phyloP scores from a whole-genome alignment of 139 green algal genomes.

The Tetratostichococcus sp. region DNA sequence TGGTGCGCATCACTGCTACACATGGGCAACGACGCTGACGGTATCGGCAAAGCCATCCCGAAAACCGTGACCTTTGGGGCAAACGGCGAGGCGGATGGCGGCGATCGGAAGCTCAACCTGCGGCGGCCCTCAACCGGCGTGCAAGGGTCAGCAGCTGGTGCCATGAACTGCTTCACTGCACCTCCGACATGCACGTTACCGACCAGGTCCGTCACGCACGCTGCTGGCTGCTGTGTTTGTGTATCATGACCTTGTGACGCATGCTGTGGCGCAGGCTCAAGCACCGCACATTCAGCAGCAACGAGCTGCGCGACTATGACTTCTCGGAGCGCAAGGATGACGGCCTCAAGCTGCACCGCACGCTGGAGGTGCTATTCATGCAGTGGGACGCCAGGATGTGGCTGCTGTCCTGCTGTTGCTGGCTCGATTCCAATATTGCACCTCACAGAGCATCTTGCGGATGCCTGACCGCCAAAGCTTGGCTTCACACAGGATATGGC shows the following conservation, averaged over 20 bases:
- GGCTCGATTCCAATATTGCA: background rate
- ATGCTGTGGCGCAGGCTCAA: slow-evolving; percentile 14
- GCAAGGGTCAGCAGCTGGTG: background rate
- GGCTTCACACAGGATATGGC: background rate
- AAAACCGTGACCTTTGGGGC: background rate
- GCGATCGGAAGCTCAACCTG: too few relatives aligned
- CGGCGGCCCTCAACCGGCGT: background rate
- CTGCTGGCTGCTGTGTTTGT: too few relatives aligned
- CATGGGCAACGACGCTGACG: background rate
- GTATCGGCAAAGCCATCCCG: background rate
- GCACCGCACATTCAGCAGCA: slow-evolving; percentile 19
- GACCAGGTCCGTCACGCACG: too few relatives aligned
- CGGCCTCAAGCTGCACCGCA: slow-evolving; percentile 6
- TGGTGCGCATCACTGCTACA: too few relatives aligned
- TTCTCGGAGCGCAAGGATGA: slow-evolving; percentile 1
- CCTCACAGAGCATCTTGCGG: too few relatives aligned
- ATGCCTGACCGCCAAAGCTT: too few relatives aligned
- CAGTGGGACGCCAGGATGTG: too few relatives aligned
- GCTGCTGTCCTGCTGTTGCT: background rate
- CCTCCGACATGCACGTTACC: too few relatives aligned
- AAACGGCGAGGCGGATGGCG: background rate
- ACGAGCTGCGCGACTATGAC: slow-evolving; percentile 21
- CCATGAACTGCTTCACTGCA: too few relatives aligned
- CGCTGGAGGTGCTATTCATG: slow-evolving; percentile 14
- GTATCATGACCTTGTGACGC: too few relatives aligned